phyloP scores from a whole-genome alignment of 768 basidiomycete species.

The Boletus rufocinnamomeus region DNA sequence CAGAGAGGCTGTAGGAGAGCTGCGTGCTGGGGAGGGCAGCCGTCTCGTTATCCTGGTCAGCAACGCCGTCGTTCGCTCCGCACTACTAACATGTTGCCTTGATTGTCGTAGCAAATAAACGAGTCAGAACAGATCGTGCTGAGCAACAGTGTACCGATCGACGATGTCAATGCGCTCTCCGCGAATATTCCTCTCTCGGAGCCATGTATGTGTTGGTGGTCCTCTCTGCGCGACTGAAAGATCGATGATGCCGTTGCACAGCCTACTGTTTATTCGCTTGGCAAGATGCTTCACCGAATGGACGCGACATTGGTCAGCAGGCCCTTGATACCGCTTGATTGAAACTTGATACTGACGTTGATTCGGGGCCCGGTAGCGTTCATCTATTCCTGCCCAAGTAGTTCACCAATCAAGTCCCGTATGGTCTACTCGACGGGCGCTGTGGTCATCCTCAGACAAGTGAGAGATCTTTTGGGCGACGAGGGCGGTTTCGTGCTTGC shows the following conservation, averaged over 20 bases:
- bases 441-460: constrained; percentile 53
- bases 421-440: constrained; percentile 88
- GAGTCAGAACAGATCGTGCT: constrained; percentile 59
- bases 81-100: neutral
- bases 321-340: neutral
- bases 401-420: constrained; percentile 78
- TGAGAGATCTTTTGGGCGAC: constrained; percentile 51
- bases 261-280: constrained; percentile 70
- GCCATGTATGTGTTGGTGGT: constrained; percentile 44
- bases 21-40: constrained; percentile 50
- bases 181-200: constrained; percentile 54
- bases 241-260: constrained; percentile 19
- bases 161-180: constrained; percentile 46
- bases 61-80: neutral
- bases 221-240: neutral
- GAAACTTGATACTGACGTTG: constrained; percentile 3
- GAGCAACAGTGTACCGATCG: constrained; percentile 43
- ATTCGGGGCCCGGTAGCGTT: constrained; percentile 54
- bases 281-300: constrained; percentile 47
- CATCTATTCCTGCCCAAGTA: constrained; percentile 88
- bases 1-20: constrained; percentile 59
- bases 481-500: constrained; percentile 44
- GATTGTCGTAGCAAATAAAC: constrained; percentile 61
- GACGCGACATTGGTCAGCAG: constrained; percentile 61
- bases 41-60: constrained; percentile 66